A percentile compares a stretch with the other conserved stretches of the same genome.
These are phyloP conservation scores for Aulographum hederae DNA, from an alignment of 2,329 filamentous ascomycete genomes.

Conservation along the genomic window DNA sequence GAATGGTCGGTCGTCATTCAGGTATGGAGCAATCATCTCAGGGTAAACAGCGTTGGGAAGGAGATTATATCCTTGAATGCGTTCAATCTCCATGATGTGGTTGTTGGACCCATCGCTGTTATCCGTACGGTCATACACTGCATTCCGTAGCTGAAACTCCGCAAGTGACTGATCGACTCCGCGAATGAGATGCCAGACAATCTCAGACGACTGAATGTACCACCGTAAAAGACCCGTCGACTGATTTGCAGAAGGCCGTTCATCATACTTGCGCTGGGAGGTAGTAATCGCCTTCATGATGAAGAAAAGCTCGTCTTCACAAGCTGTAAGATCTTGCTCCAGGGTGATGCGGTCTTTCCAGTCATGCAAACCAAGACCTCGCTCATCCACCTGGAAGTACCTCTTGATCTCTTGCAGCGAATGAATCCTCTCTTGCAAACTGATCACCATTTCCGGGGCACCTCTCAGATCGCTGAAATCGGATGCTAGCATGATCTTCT, in stretches of 20 bases:
- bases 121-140: slow-evolving; percentile 87
- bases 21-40: slow-evolving; percentile 83
- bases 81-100: slow-evolving; percentile 77
- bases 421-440: slow-evolving; percentile 77
- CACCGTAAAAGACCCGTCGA: slow-evolving; percentile 70
- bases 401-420: slow-evolving; percentile 93
- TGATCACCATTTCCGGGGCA: slow-evolving; percentile 80
- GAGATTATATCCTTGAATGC: slow-evolving; percentile 75
- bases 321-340: slow-evolving; percentile 72
- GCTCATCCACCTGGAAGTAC: slow-evolving; percentile 85
- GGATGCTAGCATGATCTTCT: slow-evolving; percentile 97
- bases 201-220: slow-evolving; percentile 86
- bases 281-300: slow-evolving; percentile 99
- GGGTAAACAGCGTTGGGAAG: slow-evolving; percentile 84
- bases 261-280: slow-evolving; percentile 70
- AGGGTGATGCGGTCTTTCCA: slow-evolving; percentile 84
- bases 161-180: slow-evolving; percentile 76
- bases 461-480: slow-evolving; percentile 95
- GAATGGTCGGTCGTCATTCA: slow-evolving; percentile 40
- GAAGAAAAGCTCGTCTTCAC: slow-evolving; percentile 96
- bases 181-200: slow-evolving; percentile 91
- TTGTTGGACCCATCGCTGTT: slow-evolving; percentile 94
- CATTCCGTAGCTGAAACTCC: slow-evolving; percentile 80
- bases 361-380: slow-evolving; percentile 68
- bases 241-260: slow-evolving; percentile 40